Conservation (phyloP, 257 asterid species). For the Catharanthus roseus region DNA sequence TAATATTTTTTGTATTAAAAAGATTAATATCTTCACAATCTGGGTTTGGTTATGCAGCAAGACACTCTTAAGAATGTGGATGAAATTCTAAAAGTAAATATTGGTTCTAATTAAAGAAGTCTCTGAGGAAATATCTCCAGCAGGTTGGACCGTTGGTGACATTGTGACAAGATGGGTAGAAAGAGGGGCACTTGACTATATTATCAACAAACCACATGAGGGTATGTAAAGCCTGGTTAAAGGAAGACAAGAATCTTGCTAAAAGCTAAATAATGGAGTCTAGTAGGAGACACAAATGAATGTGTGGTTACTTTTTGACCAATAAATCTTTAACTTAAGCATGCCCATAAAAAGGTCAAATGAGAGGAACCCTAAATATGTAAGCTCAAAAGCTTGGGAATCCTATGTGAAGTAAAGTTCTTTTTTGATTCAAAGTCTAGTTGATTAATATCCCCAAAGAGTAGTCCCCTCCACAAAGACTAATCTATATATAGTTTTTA, state of each 20-base stretch:
- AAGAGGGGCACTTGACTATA: background rate
- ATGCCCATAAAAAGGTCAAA: slow-evolving; percentile 56
- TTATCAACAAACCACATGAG: slow-evolving; percentile 33
- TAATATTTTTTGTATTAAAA: too few relatives aligned
- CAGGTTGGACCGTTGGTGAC: slow-evolving; percentile 11
- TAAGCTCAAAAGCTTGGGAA: slow-evolving; percentile 50
- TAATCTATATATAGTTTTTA: slow-evolving; percentile 5
- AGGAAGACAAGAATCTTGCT: slow-evolving; percentile 76
- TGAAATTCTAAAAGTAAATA: too few relatives aligned
- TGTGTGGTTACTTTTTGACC: slow-evolving; percentile 69
- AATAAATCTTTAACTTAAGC: slow-evolving; percentile 31
- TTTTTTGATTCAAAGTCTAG: slow-evolving; percentile 20
- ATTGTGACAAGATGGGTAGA: slow-evolving; percentile 5
- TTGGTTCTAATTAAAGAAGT: too few relatives aligned
- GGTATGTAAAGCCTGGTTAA: slow-evolving; percentile 54
- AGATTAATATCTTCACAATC: slow-evolving; percentile 10
- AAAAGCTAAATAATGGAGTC: slow-evolving; percentile 80
- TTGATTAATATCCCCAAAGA: background rate
- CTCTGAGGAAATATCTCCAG: too few relatives aligned
- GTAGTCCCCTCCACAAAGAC: slow-evolving; percentile 8
- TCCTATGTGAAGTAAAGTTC: slow-evolving; percentile 55
- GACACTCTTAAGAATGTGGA: too few relatives aligned
- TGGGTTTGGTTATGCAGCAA: slow-evolving; percentile 1
- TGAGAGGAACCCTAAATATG: slow-evolving; percentile 21
- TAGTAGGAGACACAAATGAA: slow-evolving; percentile 58